Evolutionary conservation across 2,329 filamentous ascomycete species (phyloP).

Genomic region (Fusarium chuoi): DNA sequence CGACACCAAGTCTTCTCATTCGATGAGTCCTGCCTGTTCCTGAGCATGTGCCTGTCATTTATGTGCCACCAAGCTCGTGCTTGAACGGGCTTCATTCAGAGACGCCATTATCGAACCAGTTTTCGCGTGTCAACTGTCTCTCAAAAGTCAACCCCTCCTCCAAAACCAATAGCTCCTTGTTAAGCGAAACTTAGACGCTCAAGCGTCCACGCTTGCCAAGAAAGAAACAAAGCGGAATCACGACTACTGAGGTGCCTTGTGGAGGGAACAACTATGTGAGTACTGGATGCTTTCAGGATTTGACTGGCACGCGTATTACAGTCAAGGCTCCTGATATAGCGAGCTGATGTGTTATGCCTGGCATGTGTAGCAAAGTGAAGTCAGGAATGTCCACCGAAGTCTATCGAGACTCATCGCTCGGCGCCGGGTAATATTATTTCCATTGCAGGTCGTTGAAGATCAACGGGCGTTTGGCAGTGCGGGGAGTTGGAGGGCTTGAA

Average conservation of each 20-base stretch:
- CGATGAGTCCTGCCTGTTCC: slow-evolving; percentile 16
- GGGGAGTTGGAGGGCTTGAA: background rate
- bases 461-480: background rate
- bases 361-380: background rate
- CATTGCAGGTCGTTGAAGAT: background rate
- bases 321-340: background rate
- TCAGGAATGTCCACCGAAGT: slow-evolving; percentile 38
- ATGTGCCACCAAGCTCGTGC: slow-evolving; percentile 25
- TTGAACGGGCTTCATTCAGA: slow-evolving; percentile 8
- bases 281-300: background rate
- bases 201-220: background rate
- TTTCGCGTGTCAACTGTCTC: slow-evolving; percentile 22
- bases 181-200: background rate
- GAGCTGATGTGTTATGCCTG: background rate
- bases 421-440: slow-evolving; percentile 8
- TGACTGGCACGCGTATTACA: background rate
- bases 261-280: background rate
- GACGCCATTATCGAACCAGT: slow-evolving; percentile 1
- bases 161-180: background rate
- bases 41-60: slow-evolving; percentile 18
- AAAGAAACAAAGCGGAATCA: background rate
- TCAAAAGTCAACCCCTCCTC: background rate
- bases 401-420: slow-evolving; percentile 8
- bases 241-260: background rate
- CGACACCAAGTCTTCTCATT: slow-evolving; percentile 10